Percentiles rank a stretch among this genome's conserved stretches.
These are phyloP conservation scores for Paraphaeosphaeria minitans DNA, from an alignment of 2,329 filamentous ascomycete genomes.

Conservation along the genomic window DNA sequence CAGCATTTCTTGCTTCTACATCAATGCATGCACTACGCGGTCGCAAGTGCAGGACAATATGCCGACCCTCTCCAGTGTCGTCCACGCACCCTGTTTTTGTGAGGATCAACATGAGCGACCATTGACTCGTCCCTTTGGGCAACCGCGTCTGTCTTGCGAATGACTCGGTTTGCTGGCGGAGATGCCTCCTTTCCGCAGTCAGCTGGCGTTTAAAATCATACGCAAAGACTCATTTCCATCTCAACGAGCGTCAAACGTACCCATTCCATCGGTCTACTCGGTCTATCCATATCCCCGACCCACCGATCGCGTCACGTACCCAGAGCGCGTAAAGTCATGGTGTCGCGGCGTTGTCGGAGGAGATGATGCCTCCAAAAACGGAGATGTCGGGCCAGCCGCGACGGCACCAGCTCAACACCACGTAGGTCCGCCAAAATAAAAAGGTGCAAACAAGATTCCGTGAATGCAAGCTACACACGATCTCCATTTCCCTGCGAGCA, in stretches of 20 bases:
- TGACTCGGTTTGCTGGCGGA: too few relatives aligned
- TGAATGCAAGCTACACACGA: neutral
- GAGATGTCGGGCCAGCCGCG: neutral
- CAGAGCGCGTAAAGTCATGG: neutral
- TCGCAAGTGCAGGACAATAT: neutral
- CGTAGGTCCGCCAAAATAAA: neutral
- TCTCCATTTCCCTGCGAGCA: neutral
- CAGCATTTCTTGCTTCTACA: neutral
- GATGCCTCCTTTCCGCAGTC: neutral
- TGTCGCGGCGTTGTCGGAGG: conserved; percentile 5
- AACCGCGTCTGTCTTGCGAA: neutral
- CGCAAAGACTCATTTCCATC: neutral
- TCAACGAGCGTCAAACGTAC: neutral
- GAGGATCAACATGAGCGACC: neutral
- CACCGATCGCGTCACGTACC: neutral
- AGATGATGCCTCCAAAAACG: conserved; percentile 1
- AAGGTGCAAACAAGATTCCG: too few relatives aligned
- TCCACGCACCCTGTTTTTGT: neutral
- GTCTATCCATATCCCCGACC: neutral
- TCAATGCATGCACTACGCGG: neutral
- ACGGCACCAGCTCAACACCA: neutral
- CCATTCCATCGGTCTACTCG: neutral
- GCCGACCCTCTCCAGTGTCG: neutral
- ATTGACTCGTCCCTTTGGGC: neutral
- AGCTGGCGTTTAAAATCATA: neutral